A percentile compares a stretch with the other conserved stretches of the same genome.
phyloP scores from a whole-genome alignment of 2,329 filamentous ascomycete genomes.

The Colletotrichum siamense region DNA sequence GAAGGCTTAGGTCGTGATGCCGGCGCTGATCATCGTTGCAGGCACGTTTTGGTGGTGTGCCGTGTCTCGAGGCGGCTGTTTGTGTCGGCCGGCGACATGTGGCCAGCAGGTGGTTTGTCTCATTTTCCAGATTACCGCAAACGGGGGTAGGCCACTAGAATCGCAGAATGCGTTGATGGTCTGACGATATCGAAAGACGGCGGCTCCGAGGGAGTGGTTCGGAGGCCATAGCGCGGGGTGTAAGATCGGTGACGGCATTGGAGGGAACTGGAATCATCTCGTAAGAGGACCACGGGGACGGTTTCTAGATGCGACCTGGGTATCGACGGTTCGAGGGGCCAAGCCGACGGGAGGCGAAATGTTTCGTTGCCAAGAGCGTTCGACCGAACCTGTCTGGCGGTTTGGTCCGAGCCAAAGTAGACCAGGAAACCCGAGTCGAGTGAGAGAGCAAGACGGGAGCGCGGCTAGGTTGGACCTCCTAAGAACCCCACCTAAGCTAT shows the following conservation, averaged over 20 bases:
- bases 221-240: neutral
- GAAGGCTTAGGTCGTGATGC: conserved; percentile 7
- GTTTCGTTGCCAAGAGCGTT: conserved; percentile 6
- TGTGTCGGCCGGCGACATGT: neutral
- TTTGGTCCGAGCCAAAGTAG: neutral
- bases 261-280: neutral
- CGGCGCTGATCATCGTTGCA: conserved; percentile 5
- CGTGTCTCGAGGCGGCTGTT: neutral
- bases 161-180: neutral
- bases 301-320: neutral
- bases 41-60: neutral
- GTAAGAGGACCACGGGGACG: neutral
- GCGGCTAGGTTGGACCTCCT: conserved; percentile 9
- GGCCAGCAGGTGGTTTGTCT: neutral
- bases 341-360: neutral
- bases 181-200: neutral
- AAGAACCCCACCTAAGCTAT: no score
- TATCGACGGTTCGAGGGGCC: neutral
- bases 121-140: neutral
- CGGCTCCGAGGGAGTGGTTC: conserved; percentile 11
- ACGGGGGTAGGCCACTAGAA: neutral
- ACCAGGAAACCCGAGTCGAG: neutral
- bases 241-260: conserved; percentile 1
- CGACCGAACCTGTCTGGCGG: neutral
- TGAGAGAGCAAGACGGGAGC: neutral